A percentile compares a stretch with the other conserved stretches of the same genome.
Evolutionary conservation across 768 basidiomycete genomes (phyloP).

Genomic region (Hygrocybe punicea): DNA sequence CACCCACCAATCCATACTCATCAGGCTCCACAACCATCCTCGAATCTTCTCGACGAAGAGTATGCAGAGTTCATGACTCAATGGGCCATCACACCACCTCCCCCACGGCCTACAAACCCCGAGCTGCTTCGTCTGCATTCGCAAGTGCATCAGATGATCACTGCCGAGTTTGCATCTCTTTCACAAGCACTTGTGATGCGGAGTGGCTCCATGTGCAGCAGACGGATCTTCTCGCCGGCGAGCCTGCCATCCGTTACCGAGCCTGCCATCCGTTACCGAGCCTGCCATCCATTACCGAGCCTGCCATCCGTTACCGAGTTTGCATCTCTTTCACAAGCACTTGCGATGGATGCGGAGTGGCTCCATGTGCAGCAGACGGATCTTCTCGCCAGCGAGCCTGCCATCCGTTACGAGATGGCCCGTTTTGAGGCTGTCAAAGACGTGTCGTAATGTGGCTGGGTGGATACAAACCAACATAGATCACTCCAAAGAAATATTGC

Average conservation of each 20-base stretch:
- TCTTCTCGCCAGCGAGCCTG: constrained; percentile 85
- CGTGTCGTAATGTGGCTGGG: constrained; percentile 75
- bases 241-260: constrained; percentile 91
- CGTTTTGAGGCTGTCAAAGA: constrained; percentile 88
- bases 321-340: constrained; percentile 64
- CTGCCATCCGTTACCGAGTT: too few relatives aligned
- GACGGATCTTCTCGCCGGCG: constrained; percentile 80
- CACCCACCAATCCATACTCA: not conserved
- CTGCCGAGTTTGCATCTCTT: constrained; percentile 68
- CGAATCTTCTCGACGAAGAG: constrained; percentile 69
- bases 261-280: too few relatives aligned
- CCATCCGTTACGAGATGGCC: constrained; percentile 94
- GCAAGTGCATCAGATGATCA: constrained; percentile 71
- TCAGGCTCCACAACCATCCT: constrained; percentile 15
- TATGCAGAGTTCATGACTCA: constrained; percentile 19
- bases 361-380: constrained; percentile 79
- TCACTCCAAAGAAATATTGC: constrained; percentile 70
- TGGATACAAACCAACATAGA: constrained; percentile 61
- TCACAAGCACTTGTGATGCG: constrained; percentile 54
- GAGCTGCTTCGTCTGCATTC: constrained; percentile 80
- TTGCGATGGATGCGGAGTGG: constrained; percentile 66
- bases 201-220: constrained; percentile 79
- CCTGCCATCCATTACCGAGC: too few relatives aligned
- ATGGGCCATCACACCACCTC: constrained; percentile 45
- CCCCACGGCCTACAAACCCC: constrained; percentile 85